Conservation (phyloP, 2,329 filamentous ascomycete genomes). For the Orbilia brochopaga region DNA sequence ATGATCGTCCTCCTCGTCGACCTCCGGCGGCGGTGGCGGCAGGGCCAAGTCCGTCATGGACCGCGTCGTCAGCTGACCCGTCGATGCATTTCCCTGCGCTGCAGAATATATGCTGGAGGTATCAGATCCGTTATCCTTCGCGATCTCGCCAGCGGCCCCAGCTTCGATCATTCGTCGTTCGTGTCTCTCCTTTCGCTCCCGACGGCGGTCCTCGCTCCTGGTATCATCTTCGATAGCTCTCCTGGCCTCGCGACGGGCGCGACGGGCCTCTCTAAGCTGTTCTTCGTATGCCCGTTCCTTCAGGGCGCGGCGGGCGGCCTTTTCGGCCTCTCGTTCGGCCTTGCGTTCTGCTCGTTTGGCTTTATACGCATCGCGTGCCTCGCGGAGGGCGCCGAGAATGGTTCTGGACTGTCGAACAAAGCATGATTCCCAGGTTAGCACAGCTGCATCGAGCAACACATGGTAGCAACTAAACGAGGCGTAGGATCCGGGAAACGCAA, state of each 20-base stretch:
- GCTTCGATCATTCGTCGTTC: slow-evolving; percentile 38
- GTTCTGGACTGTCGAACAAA: slow-evolving; percentile 51
- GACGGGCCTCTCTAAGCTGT: slow-evolving; percentile 49
- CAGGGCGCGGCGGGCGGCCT: slow-evolving; percentile 44
- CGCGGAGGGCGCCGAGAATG: slow-evolving; percentile 54
- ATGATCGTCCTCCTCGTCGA: slow-evolving; percentile 39
- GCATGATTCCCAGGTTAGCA: background rate
- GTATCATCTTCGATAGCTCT: slow-evolving; percentile 42
- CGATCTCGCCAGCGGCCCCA: slow-evolving; percentile 24
- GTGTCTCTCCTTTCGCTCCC: slow-evolving; percentile 29
- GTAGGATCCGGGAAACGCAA: slow-evolving; percentile 3
- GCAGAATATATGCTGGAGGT: slow-evolving; percentile 46
- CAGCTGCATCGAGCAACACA: background rate
- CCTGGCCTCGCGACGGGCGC: slow-evolving; percentile 45
- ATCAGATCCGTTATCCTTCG: slow-evolving; percentile 31
- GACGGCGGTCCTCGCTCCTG: slow-evolving; percentile 30
- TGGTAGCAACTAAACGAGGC: slow-evolving; percentile 6
- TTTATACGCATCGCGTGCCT: slow-evolving; percentile 54
- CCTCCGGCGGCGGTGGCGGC: slow-evolving; percentile 30
- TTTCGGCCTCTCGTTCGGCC: slow-evolving; percentile 49
- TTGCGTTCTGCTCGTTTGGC: slow-evolving; percentile 54
- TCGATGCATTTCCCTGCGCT: slow-evolving; percentile 31
- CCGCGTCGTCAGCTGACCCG: slow-evolving; percentile 33
- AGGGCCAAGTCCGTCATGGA: slow-evolving; percentile 42
- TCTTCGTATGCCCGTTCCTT: slow-evolving; percentile 52